These are phyloP conservation scores for Chaetomium cochliodes DNA, from an alignment of 495 filamentous ascomycete genomes.

Conservation along the genomic window DNA sequence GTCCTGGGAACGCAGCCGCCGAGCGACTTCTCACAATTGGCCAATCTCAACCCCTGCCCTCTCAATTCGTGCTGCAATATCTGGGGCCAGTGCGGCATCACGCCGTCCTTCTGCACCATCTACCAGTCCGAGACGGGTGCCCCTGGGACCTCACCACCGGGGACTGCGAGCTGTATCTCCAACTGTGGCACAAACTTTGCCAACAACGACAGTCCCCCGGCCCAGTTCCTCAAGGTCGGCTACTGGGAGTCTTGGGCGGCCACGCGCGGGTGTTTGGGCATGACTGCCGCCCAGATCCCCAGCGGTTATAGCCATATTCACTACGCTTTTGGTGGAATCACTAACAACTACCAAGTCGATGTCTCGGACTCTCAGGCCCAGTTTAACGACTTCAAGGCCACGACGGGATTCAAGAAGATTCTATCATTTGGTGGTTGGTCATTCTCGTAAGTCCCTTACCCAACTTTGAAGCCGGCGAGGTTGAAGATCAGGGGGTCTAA, in stretches of 20 bases:
- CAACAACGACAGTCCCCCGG: neutral
- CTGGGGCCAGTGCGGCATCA: conserved; percentile 53
- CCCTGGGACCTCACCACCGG: conserved; percentile 38
- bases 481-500: no score
- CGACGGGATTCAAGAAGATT: conserved; percentile 33
- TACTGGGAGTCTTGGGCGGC: conserved; percentile 37
- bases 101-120: conserved; percentile 47
- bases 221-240: conserved; percentile 33
- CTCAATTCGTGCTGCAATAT: conserved; percentile 40
- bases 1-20: conserved; percentile 37
- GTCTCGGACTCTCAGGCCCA: conserved; percentile 16
- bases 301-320: conserved; percentile 36
- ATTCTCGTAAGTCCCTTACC: conserved; percentile 20
- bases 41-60: conserved; percentile 40
- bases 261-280: conserved; percentile 27
- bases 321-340: conserved; percentile 33
- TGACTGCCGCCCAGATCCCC: conserved; percentile 24
- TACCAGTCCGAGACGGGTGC: conserved; percentile 31
- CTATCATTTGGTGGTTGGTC: conserved; percentile 46
- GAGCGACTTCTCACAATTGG: conserved; percentile 8
- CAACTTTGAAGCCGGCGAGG: no score
- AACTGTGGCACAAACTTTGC: conserved; percentile 45
- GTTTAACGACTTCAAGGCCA: conserved; percentile 18
- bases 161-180: conserved; percentile 48
- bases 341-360: conserved; percentile 17